phyloP scores from a whole-genome alignment of 148 eudicot species.

The Silene uniflora region DNA sequence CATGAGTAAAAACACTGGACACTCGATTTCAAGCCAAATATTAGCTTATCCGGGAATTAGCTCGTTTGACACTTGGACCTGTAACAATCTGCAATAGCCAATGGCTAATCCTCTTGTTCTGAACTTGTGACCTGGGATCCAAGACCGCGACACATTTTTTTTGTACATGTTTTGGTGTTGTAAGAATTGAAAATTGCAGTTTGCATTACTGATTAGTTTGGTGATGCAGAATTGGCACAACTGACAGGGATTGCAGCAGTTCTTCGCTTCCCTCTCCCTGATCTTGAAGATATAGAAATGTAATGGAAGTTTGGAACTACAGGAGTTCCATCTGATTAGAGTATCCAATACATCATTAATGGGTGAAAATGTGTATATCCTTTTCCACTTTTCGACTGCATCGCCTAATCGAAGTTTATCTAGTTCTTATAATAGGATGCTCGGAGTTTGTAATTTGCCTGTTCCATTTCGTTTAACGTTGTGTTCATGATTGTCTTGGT shows the following conservation, averaged over 20 bases:
- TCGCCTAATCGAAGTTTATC: not conserved
- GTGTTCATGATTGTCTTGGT: not conserved
- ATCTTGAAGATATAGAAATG: conserved; percentile 94
- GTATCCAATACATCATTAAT: not conserved
- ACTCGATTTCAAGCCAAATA: too few species aligned
- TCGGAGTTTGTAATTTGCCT: not conserved
- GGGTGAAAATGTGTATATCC: conserved; percentile 12
- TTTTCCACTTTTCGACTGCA: not conserved
- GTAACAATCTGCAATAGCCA: too few species aligned
- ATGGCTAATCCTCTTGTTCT: too few species aligned
- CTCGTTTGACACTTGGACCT: too few species aligned
- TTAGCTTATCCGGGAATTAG: too few species aligned
- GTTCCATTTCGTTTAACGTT: not conserved
- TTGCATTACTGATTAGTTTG: not conserved
- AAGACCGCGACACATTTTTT: not conserved
- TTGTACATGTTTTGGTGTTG: not conserved
- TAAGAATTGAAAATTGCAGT: too few species aligned
- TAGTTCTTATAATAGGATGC: not conserved
- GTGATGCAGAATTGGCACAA: conserved; percentile 72
- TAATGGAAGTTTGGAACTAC: conserved; percentile 21
- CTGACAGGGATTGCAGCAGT: conserved; percentile 94
- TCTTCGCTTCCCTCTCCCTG: conserved; percentile 96
- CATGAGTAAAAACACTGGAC: not conserved
- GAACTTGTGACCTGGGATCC: not conserved
- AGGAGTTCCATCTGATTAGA: too few species aligned